A percentile compares a stretch with the other conserved stretches of the same genome.
Evolutionary conservation across 768 basidiomycete genomes (phyloP).

Genomic region (Auricularia sp.): DNA sequence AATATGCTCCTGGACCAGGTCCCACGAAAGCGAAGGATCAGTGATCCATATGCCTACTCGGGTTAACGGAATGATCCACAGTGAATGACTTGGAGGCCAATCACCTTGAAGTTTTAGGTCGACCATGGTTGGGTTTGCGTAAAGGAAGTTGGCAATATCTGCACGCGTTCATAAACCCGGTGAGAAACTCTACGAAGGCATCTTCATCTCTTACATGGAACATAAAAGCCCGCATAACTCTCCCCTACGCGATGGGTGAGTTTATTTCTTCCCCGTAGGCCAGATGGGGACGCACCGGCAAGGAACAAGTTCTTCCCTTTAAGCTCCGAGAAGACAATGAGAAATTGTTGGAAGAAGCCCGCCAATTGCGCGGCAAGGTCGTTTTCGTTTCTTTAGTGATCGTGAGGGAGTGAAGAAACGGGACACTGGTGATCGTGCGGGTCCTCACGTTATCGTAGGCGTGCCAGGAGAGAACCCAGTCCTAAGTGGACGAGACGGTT

Average conservation of each 20-base stretch:
- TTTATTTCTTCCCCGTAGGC: background rate
- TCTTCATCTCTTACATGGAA: constrained; percentile 35
- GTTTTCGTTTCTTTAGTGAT: constrained; percentile 33
- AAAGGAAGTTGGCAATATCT: constrained; percentile 74
- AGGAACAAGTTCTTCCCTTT: constrained; percentile 65
- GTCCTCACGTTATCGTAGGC: constrained; percentile 36
- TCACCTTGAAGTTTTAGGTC: constrained; percentile 42
- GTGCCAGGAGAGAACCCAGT: constrained; percentile 67
- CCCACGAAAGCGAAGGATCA: constrained; percentile 54
- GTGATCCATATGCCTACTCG: constrained; percentile 52
- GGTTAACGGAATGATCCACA: too few relatives aligned
- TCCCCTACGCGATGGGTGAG: background rate
- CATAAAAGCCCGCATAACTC: constrained; percentile 61
- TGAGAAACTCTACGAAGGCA: too few relatives aligned
- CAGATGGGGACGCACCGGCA: constrained; percentile 28
- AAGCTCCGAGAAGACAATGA: constrained; percentile 62
- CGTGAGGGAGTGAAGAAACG: background rate
- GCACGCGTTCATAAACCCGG: background rate
- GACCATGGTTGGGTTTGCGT: constrained; percentile 41
- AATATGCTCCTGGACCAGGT: constrained; percentile 57
- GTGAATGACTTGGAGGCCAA: background rate
- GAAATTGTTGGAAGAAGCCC: constrained; percentile 66
- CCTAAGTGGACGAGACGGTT: constrained; percentile 14
- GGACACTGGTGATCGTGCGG: background rate
- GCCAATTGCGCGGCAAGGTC: constrained; percentile 46